phyloP scores from a whole-genome alignment of 148 eudicot species.

The Rheum nobile region DNA sequence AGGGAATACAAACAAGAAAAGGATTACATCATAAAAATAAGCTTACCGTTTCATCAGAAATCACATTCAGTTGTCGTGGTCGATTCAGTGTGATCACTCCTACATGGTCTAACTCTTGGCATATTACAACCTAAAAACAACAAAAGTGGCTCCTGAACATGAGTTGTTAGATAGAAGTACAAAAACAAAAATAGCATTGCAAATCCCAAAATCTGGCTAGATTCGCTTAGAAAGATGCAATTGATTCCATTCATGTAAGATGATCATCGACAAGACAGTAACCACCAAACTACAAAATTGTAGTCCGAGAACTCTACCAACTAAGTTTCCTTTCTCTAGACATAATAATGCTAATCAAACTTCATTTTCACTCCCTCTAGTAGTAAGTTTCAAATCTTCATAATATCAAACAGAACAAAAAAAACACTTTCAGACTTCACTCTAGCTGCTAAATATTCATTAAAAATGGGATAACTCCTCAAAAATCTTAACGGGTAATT shows the following conservation, averaged over 20 bases:
- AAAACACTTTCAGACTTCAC: too few species aligned
- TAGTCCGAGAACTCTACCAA: background rate
- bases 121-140: slow-evolving; percentile 65
- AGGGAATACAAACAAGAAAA: background rate
- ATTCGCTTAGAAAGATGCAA: background rate
- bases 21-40: background rate
- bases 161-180: background rate
- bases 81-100: slow-evolving; percentile 74
- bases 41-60: slow-evolving; percentile 66
- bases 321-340: background rate
- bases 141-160: background rate
- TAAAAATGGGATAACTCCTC: background rate
- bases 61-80: slow-evolving; percentile 84
- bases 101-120: slow-evolving; percentile 54
- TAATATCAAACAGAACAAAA: background rate
- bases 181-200: background rate
- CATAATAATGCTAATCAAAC: background rate
- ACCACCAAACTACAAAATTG: background rate
- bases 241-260: background rate
- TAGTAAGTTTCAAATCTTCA: background rate
- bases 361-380: background rate
- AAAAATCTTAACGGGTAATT: background rate
- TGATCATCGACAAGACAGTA: background rate
- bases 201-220: background rate
- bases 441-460: background rate